Percentiles rank a stretch among this genome's conserved stretches.
phyloP scores from a whole-genome alignment of 2,329 filamentous ascomycete species.

The Teratosphaeria viscida region DNA sequence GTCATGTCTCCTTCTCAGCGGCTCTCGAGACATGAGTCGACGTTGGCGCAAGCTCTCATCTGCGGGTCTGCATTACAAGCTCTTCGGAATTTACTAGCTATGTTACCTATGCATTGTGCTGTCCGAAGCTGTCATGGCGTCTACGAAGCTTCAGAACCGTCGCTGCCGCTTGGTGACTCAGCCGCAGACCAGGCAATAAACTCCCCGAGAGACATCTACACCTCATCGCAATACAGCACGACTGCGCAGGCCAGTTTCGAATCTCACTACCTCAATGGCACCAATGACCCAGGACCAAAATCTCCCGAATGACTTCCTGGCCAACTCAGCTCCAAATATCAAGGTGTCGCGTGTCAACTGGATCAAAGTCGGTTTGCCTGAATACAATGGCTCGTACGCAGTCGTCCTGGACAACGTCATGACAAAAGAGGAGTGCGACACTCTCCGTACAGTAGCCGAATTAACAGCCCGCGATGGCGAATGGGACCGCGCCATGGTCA shows the following conservation, averaged over 20 bases:
- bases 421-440: conserved; percentile 51
- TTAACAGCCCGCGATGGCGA: no score
- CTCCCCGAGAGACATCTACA: background rate
- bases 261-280: background rate
- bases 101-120: no score
- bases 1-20: no score
- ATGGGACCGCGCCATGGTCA: no score
- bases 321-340: conserved; percentile 36
- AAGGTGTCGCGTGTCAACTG: conserved; percentile 46
- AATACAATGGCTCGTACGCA: conserved; percentile 47
- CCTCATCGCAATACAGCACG: no score
- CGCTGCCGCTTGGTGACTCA: background rate
- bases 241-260: no score
- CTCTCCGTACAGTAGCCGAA: conserved; percentile 41
- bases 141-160: background rate
- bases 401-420: conserved; percentile 55
- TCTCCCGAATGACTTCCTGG: conserved; percentile 40
- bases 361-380: conserved; percentile 36
- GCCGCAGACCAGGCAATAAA: background rate
- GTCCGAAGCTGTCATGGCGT: no score
- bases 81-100: no score
- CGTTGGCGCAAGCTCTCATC: no score
- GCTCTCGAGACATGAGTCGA: no score
- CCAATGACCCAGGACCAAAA: background rate
- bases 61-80: no score